Percentiles rank a stretch among this genome's conserved stretches.
Evolutionary conservation across 2,329 filamentous ascomycete genomes (phyloP).

Genomic region (Cryphonectria parasitica): DNA sequence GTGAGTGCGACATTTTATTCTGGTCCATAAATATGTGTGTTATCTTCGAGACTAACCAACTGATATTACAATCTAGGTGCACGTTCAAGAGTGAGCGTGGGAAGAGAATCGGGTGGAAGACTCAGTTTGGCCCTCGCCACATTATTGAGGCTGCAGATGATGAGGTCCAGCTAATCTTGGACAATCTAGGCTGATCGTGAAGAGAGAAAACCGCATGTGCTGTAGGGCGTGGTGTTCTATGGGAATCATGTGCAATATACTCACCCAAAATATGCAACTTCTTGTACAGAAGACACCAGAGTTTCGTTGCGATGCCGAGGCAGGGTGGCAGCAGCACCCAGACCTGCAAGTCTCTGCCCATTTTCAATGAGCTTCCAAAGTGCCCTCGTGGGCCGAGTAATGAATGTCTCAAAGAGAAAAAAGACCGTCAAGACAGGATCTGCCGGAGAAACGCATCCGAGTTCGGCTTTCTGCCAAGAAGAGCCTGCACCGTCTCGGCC

Average conservation of each 20-base stretch:
- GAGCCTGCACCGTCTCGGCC: slow-evolving; percentile 1
- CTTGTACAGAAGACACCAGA: background rate
- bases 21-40: background rate
- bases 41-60: too few relatives aligned
- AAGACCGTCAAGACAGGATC: background rate
- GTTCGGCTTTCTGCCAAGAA: background rate
- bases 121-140: slow-evolving; percentile 47
- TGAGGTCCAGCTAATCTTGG: slow-evolving; percentile 49
- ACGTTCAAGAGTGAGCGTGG: slow-evolving; percentile 48
- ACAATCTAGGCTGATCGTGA: background rate
- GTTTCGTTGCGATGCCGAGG: background rate
- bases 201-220: background rate
- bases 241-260: background rate
- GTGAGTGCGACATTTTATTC: slow-evolving; percentile 37
- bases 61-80: slow-evolving; percentile 40
- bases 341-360: background rate
- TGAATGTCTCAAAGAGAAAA: background rate
- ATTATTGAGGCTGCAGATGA: slow-evolving; percentile 49
- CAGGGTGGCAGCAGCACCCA: background rate
- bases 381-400: background rate
- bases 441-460: background rate
- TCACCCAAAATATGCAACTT: background rate
- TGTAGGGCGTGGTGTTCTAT: too few relatives aligned
- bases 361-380: background rate
- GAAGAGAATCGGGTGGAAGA: slow-evolving; percentile 49